A percentile compares a stretch with the other conserved stretches of the same genome.
Evolutionary conservation across 371 early-diverging fungal species (phyloP).

Genomic region (Rhizopus delemar): DNA sequence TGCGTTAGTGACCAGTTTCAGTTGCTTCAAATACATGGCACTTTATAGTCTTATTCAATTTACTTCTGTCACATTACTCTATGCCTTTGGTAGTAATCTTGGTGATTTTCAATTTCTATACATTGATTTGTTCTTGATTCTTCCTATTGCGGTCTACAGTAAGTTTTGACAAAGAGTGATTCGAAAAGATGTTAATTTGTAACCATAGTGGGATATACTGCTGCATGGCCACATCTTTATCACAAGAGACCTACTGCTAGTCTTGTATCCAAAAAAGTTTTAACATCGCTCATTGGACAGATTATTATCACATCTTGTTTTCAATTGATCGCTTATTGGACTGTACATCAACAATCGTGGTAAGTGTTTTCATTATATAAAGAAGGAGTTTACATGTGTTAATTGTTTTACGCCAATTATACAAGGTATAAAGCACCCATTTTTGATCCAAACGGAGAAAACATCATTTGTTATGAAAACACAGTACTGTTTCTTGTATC

Average conservation of each 20-base stretch:
- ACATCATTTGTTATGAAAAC: slow-evolving; percentile 81
- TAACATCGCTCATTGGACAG: slow-evolving; percentile 89
- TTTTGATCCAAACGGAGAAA: slow-evolving; percentile 69
- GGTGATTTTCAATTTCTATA: slow-evolving; percentile 94
- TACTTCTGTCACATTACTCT: slow-evolving; percentile 85
- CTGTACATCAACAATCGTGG: slow-evolving; percentile 74
- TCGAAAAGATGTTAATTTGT: slow-evolving; percentile 1
- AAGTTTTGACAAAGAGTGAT: slow-evolving; percentile 23
- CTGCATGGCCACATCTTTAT: slow-evolving; percentile 72
- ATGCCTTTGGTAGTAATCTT: slow-evolving; percentile 81
- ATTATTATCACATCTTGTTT: slow-evolving; percentile 76
- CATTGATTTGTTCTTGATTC: slow-evolving; percentile 85
- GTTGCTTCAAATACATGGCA: slow-evolving; percentile 98
- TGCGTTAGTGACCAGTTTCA: slow-evolving; percentile 95
- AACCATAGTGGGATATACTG: slow-evolving; percentile 75
- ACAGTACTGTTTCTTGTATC: slow-evolving; percentile 87
- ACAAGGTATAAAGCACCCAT: slow-evolving; percentile 54
- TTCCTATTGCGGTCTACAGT: slow-evolving; percentile 89
- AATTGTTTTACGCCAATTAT: too few species aligned
- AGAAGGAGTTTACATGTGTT: too few species aligned
- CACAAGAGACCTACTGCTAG: slow-evolving; percentile 91
- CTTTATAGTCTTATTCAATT: slow-evolving; percentile 91
- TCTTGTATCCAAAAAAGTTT: slow-evolving; percentile 85
- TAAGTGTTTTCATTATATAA: slow-evolving; percentile 39
- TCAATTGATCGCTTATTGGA: slow-evolving; percentile 73